These are phyloP conservation scores for Fraxinus floribunda DNA, from an alignment of 305 asterid genomes.

Conservation along the genomic window DNA sequence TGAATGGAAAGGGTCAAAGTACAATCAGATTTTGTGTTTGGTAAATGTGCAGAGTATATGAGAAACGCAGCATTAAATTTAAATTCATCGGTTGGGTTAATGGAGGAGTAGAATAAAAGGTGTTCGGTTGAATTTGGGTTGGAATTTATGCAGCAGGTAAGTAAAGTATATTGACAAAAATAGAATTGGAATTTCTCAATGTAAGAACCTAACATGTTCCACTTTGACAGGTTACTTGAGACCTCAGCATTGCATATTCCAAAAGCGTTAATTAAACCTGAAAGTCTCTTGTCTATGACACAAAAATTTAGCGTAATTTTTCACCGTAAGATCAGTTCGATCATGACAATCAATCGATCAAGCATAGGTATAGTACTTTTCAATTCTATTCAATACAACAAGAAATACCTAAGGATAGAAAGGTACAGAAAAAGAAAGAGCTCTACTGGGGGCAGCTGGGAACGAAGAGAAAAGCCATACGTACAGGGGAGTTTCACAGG, in stretches of 20 bases:
- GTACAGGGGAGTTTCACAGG: background rate
- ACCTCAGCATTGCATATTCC: background rate
- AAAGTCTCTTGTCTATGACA: background rate
- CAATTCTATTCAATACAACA: background rate
- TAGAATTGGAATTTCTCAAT: slow-evolving; percentile 2
- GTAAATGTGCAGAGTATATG: slow-evolving; percentile 9
- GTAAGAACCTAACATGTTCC: slow-evolving; percentile 18
- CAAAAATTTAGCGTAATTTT: background rate
- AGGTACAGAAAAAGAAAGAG: background rate
- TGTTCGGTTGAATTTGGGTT: slow-evolving; percentile 48
- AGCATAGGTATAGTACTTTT: background rate
- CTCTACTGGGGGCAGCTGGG: slow-evolving; percentile 13
- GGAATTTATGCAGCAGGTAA: slow-evolving; percentile 27
- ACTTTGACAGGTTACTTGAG: slow-evolving; percentile 12
- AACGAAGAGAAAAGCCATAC: background rate
- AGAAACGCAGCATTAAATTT: slow-evolving; percentile 26
- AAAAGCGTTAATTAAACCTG: background rate
- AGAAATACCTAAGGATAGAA: background rate
- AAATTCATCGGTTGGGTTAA: slow-evolving; percentile 23
- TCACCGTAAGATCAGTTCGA: background rate
- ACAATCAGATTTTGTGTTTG: slow-evolving; percentile 13
- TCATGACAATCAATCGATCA: background rate
- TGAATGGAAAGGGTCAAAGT: background rate
- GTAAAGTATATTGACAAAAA: slow-evolving; percentile 18
- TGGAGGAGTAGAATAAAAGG: slow-evolving; percentile 29